A percentile compares a stretch with the other conserved stretches of the same genome.
phyloP scores from a whole-genome alignment of 192 early-diverging fungal genomes.

The Coemansia sp. region DNA sequence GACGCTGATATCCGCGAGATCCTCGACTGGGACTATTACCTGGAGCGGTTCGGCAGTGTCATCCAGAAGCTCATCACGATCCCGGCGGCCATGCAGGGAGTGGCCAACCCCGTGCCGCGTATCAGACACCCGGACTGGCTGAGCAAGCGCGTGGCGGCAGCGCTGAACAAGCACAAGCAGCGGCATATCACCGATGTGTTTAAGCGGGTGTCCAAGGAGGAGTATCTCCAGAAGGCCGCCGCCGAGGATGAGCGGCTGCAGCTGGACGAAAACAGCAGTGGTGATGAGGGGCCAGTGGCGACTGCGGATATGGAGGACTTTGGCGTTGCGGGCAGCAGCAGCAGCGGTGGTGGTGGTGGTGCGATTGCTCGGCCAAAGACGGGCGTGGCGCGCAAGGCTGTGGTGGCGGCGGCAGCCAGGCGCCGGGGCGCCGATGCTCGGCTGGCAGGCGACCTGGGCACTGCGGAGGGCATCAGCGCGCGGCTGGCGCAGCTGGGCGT shows the following conservation, averaged over 20 bases:
- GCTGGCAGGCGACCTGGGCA: no score
- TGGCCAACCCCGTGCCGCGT: slow-evolving; percentile 91
- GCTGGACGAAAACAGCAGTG: slow-evolving; percentile 2
- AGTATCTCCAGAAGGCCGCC: slow-evolving; percentile 27
- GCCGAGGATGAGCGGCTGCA: no score
- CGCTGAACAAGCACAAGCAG: slow-evolving; percentile 86
- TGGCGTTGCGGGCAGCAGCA: no score
- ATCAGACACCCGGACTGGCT: slow-evolving; percentile 97
- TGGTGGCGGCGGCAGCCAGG: no score
- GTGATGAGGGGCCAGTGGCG: no score
- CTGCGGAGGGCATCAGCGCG: slow-evolving; percentile 49
- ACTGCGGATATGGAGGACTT: slow-evolving; percentile 72
- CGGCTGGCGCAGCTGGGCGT: slow-evolving; percentile 49
- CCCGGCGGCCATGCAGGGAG: slow-evolving; percentile 96
- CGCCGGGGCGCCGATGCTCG: no score
- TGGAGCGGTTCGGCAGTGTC: slow-evolving; percentile 93
- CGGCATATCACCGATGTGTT: slow-evolving; percentile 86
- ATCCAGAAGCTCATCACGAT: slow-evolving; percentile 99
- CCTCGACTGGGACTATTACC: slow-evolving; percentile 96
- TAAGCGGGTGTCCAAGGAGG: slow-evolving; percentile 45
- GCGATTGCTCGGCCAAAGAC: slow-evolving; percentile 14
- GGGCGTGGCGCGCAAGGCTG: slow-evolving; percentile 19
- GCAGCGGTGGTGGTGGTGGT: no score
- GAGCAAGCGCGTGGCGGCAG: slow-evolving; percentile 71
- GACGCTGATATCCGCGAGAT: slow-evolving; percentile 90